Base-by-base conservation (phyloP, 331 rosid genomes). In the Acacia pycnantha region DNA sequence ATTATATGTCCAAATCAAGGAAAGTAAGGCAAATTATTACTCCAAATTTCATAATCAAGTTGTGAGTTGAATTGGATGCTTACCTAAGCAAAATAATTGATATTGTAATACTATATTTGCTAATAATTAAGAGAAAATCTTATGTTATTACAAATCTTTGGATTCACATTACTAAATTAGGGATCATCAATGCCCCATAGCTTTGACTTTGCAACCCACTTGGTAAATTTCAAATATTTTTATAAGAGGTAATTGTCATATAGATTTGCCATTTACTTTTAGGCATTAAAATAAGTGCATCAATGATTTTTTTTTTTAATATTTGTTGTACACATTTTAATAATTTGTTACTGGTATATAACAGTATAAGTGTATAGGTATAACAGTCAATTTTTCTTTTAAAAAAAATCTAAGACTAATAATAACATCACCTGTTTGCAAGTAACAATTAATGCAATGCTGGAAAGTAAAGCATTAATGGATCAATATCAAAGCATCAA, bases 11-110 rank as follows among this genome's bases (percentile, higher is more conserved):
- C 74, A 70, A 80, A 48, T 77, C 77, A 27, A 77, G n/a, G 70
- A 26, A 54, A 21, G 16, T 50, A 22, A 27, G 56, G 50, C 56
- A 84, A 72, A 61, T 62, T 27, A 71, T 77, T 27, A 76, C 58
- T 70, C 14, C 72, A 18, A 64, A 76, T 70, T 41, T 82, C 54
- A 76, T 47, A 80, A 84, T 14, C 78, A 75, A 79, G 81, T 80
- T 51, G 82, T 35, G 19, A 61, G 21, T 84, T 76, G 76, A 37
- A 37, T 37, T 37, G 41, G 74, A 80, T 80, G 71, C 69, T 75
- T 70, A 70, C 64, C 43, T n/a, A 35, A 64, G 75, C 27, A 75
- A 58, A 24, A 58, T 61, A 15, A 84, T 69, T 14, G 14, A 13
- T 73, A 16, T 53, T 24, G 19, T 26, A 22, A 3, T 59, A 59